Evolutionary conservation across 495 filamentous ascomycete species (phyloP), one percentile per base, ranked within the genome.

Genomic region (Delitschia confertaspora): DNA sequence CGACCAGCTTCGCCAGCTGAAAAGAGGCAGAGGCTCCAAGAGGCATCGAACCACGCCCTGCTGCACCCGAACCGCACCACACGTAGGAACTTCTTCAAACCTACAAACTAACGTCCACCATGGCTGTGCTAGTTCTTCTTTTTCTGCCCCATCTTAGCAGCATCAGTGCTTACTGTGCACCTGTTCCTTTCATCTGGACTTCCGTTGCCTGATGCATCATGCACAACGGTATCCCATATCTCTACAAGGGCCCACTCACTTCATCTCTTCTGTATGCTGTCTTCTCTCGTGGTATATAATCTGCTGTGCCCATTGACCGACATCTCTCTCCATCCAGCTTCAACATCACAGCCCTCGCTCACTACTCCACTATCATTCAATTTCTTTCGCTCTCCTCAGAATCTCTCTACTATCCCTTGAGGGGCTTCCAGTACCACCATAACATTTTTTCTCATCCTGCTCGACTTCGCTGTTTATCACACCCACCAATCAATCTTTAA

Each of bases 201-300:
- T 38, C 47, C 47, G 53, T 46, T 56, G 51, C 47, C 51, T 56
- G 51, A 46, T 47, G 47, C 47, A 47, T 36, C 35, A 51, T 49
- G 37, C 33, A 35, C 25, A 8, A 40, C 34, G 36, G 44, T 33
- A 44, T 56, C 43, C 42, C 38, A 35, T 27, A 42, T 44, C 31
- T 48, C 33, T 43, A 37, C 24, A 32, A 41, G 19, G 23, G 22
- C 49, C 36, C 45, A 47, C 33, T 16, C 21, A 36, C 21, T 18
- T 39, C 39, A 7, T 36, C 33, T 48, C 33, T 40, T 20, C 4
- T 38, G 29, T 26, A 17, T 21, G 17, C 22, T 19, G 33, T 44
- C 42, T 25, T 36, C 37, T 25, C 29, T 26, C 38, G 24, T 43
- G 38, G 23, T 56, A 56, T 56, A 51, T 56, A 56, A 46, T 40